Percentiles rank a stretch among this genome's conserved stretches.
These are phyloP conservation scores for Macrolepiota albuminosa DNA, from an alignment of 768 basidiomycete genomes.

Conservation along the genomic window DNA sequence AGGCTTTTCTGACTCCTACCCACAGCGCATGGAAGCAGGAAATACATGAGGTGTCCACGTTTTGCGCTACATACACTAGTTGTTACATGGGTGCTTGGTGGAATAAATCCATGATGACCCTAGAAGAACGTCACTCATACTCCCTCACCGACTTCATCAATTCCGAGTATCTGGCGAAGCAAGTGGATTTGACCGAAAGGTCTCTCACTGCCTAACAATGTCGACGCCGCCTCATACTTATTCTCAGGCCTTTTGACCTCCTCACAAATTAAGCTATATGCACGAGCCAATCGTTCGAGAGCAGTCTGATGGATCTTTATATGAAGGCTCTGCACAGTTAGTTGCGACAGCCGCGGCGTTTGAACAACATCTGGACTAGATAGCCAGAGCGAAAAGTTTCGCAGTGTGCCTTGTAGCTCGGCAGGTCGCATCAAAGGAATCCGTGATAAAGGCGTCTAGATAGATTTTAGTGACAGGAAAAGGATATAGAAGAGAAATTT, in stretches of 20 bases:
- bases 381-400: conserved; percentile 79
- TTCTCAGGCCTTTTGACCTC: conserved; percentile 73
- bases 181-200: conserved; percentile 77
- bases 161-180: conserved; percentile 74
- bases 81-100: neutral
- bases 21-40: neutral
- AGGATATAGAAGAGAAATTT: conserved; percentile 10
- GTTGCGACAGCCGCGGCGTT: conserved; percentile 71
- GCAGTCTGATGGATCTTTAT: conserved; percentile 72
- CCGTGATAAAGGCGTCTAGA: conserved; percentile 68
- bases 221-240: conserved; percentile 87
- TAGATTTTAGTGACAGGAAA: neutral
- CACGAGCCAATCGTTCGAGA: conserved; percentile 57
- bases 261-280: conserved; percentile 72
- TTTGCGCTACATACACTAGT: neutral
- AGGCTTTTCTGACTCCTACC: neutral
- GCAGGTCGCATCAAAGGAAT: conserved; percentile 61
- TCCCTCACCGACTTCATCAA: conserved; percentile 38
- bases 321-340: conserved; percentile 64
- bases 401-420: conserved; percentile 58
- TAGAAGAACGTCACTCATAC: neutral
- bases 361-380: conserved; percentile 77
- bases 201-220: conserved; percentile 75
- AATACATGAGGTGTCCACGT: neutral
- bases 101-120: neutral